phyloP scores from a whole-genome alignment of 768 basidiomycete species.

The Auriscalpium microsporum region DNA sequence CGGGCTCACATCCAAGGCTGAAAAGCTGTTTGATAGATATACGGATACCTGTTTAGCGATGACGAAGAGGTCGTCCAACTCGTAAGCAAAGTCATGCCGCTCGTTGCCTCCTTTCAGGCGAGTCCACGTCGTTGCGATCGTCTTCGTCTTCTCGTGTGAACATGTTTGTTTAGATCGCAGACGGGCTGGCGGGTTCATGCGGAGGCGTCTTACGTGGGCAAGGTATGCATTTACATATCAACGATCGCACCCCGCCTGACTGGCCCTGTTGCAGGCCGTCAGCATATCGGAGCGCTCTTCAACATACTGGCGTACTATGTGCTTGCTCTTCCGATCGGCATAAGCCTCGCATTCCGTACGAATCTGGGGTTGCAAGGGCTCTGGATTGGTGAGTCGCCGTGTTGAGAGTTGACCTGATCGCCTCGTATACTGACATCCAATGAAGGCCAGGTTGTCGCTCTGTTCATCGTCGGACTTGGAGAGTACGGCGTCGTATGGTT shows the following conservation, averaged over 20 bases:
- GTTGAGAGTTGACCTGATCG: neutral
- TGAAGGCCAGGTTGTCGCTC: conserved; percentile 61
- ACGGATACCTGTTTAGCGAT: conserved; percentile 63
- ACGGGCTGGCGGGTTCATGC: conserved; percentile 44
- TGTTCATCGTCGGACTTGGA: conserved; percentile 62
- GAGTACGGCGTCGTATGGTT: conserved; percentile 58
- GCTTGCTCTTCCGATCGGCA: conserved; percentile 43
- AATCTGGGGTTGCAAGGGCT: conserved; percentile 40
- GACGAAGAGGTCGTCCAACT: conserved; percentile 43
- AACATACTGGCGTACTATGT: conserved; percentile 61
- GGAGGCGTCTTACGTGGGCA: conserved; percentile 42
- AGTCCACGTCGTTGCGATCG: neutral
- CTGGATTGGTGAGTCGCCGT: conserved; percentile 34
- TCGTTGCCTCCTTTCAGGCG: conserved; percentile 49
- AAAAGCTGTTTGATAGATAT: conserved; percentile 33
- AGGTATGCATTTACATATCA: conserved; percentile 20
- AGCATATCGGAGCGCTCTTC: conserved; percentile 67
- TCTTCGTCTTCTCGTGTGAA: neutral
- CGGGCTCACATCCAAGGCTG: neutral
- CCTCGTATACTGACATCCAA: neutral
- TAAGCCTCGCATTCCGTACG: conserved; percentile 39
- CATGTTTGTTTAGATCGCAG: conserved; percentile 31
- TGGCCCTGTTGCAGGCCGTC: conserved; percentile 29
- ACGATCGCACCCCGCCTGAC: neutral
- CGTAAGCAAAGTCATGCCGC: conserved; percentile 43